A percentile compares a stretch with the other conserved stretches of the same genome.
Conservation (phyloP, 305 asterid genomes). For the Solanum hybrid region DNA sequence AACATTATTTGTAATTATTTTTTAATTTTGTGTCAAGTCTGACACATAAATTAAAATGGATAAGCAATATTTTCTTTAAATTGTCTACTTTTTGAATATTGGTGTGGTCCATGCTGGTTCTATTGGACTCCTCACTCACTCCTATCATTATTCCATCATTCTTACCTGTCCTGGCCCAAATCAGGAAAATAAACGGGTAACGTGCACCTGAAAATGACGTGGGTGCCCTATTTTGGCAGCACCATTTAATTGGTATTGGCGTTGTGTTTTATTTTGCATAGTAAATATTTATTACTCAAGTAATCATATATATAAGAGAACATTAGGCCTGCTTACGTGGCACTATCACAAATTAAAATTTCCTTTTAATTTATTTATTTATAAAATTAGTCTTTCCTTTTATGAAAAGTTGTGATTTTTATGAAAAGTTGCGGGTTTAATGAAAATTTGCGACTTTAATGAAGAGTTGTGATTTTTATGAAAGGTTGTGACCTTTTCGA, state of each 20-base stretch:
- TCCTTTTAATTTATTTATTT: too few species aligned
- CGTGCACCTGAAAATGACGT: background rate
- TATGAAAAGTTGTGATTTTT: too few species aligned
- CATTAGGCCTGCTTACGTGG: too few species aligned
- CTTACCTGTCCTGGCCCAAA: background rate
- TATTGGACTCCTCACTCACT: background rate
- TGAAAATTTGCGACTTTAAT: too few species aligned
- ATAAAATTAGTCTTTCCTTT: too few species aligned
- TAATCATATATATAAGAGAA: too few species aligned
- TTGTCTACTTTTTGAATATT: background rate
- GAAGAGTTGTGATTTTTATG: too few species aligned
- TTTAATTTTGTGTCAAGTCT: background rate
- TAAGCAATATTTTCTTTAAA: background rate
- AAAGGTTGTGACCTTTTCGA: fast-evolving
- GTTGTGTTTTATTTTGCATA: background rate
- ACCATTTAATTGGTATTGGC: background rate
- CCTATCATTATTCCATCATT: background rate
- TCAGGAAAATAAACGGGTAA: background rate
- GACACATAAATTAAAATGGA: background rate
- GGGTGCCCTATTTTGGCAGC: background rate
- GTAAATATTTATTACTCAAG: background rate
- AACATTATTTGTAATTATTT: background rate
- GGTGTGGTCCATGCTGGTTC: background rate
- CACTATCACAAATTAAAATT: too few species aligned
- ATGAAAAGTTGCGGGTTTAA: too few species aligned